Evolutionary conservation across 2,329 filamentous ascomycete species (phyloP), one percentile per base, ranked within the genome.

Genomic region (Fusarium subtropicale): DNA sequence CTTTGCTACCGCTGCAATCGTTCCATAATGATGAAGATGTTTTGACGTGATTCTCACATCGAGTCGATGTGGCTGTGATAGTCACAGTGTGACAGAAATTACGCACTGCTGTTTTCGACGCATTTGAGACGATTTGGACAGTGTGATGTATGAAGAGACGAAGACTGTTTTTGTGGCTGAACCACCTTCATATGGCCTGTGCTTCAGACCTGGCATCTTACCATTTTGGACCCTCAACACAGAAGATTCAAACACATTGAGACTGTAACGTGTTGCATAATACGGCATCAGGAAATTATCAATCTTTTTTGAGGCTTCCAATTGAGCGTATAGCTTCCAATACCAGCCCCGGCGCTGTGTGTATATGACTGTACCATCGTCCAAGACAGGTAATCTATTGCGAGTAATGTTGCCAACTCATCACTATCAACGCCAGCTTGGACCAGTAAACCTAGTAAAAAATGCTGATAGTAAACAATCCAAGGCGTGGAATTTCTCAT

Each of bases 1-100:
- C 7, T n/a, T 22, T 26, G 47, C 36, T 30, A 45, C 28, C 31
- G 41, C 55, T 52, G 28, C 44, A 63, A 44, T 41, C 38, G 51
- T 59, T 46, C 48, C 58, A 54, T 44, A 47, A 67, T 69, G 67
- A 64, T 70, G 63, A 30, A 30, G 28, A n/a, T 60, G 24, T 28
- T 28, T 69, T 70, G 62, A 70, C 66, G 62, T 50, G 53, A 61
- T 69, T 60, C 51, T 68, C 44, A 69, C 60, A 26, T 45, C 39
- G 30, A 45, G 20, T 22, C n/a, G 22, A 28, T 57, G 66, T 69
- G 66, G 66, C 60, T 69, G 26, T n/a, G 5, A 36, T 38, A 24
- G 5, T 20, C 18, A 52, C 20, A 13, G 13, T 15, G 1, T n/a
- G 12, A 22, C 8, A 20, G 12, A 4, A 11, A 1, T 4, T 39